A percentile compares a stretch with the other conserved stretches of the same genome.
phyloP scores from a whole-genome alignment of 345 rosid species.

The Heritiera littoralis region DNA sequence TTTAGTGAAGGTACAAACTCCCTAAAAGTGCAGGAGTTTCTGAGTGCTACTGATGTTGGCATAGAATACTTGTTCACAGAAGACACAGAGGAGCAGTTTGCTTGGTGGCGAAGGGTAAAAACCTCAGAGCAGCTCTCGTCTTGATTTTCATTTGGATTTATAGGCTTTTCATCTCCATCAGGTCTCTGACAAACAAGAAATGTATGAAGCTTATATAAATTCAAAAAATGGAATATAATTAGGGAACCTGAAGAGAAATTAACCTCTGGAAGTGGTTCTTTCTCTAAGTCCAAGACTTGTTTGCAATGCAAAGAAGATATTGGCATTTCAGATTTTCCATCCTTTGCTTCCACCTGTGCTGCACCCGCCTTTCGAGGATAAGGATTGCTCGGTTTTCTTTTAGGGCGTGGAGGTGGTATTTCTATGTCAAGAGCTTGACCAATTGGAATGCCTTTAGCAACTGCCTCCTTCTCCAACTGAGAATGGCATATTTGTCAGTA shows the following conservation, averaged over 20 bases:
- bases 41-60: slow-evolving; percentile 36
- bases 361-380: slow-evolving; percentile 79
- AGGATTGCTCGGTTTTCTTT: slow-evolving; percentile 91
- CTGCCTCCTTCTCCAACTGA: slow-evolving; percentile 98
- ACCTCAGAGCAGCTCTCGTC: slow-evolving; percentile 73
- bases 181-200: slow-evolving; percentile 46
- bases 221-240: slow-evolving; percentile 17
- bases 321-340: slow-evolving; percentile 48
- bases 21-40: slow-evolving; percentile 48
- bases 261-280: slow-evolving; percentile 64
- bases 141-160: slow-evolving; percentile 54
- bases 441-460: slow-evolving; percentile 71
- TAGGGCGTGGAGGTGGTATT: slow-evolving; percentile 98
- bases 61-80: slow-evolving; percentile 51
- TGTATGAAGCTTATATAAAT: slow-evolving; percentile 15
- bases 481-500: slow-evolving; percentile 24
- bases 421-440: slow-evolving; percentile 77
- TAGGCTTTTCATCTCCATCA: slow-evolving; percentile 42
- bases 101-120: slow-evolving; percentile 47
- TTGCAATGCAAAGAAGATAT: slow-evolving; percentile 44
- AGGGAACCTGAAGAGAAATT: slow-evolving; percentile 19
- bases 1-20: slow-evolving; percentile 40
- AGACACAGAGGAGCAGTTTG: slow-evolving; percentile 51
- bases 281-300: slow-evolving; percentile 60
- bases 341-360: slow-evolving; percentile 41